Base-by-base conservation (phyloP, 441 rosid species). In the Mallotus repandus region DNA sequence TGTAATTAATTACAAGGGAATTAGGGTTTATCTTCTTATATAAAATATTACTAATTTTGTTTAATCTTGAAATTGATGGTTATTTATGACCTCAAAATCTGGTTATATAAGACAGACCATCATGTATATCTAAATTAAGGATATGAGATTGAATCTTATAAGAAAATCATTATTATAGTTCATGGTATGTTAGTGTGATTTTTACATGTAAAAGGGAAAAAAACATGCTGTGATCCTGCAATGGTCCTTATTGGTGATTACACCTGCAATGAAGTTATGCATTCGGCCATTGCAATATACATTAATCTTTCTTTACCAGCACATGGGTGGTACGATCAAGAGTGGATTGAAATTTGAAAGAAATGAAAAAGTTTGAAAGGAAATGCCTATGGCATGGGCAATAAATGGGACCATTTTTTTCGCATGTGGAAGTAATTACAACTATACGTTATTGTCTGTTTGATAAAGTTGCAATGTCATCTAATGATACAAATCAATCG, bases 381-480 rank as follows among this genome's bases (percentile, higher is more conserved):
- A 66, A 69, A 50, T 63, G 72, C 52, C n/a, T 5, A 46, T 66
- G 4, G 66, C 5, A 48, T 14, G 0, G 16, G 19, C n/a, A 53
- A 14, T 16, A 52, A 41, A 38, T 69, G 73, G 74, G 63, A 55
- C 78, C 68, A 54, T 52, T 9, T 25, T 11, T 10, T 9, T 8
- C 4, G 3, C 4, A 13, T 0, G 19, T 75, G 55, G 45, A 41
- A 60, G 53, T 38, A 65, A 22, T 52, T n/a, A 19, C 58, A 49
- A 55, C 67, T 9, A 49, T 46, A 18, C 50, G 71, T 18, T 52
- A 45, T 65, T 69, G 69, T 72, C 68, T 61, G 67, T 69, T 70
- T 67, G 73, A 71, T 61, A 63, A 74, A 66, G 68, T 70, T 9
- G 76, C 49, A 70, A 29, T 41, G 29, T 25, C 63, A 71, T 69